A percentile compares a stretch with the other conserved stretches of the same genome.
These are phyloP conservation scores for Penicillium crystallinum DNA, from an alignment of 495 filamentous ascomycete genomes.

Conservation along the genomic window DNA sequence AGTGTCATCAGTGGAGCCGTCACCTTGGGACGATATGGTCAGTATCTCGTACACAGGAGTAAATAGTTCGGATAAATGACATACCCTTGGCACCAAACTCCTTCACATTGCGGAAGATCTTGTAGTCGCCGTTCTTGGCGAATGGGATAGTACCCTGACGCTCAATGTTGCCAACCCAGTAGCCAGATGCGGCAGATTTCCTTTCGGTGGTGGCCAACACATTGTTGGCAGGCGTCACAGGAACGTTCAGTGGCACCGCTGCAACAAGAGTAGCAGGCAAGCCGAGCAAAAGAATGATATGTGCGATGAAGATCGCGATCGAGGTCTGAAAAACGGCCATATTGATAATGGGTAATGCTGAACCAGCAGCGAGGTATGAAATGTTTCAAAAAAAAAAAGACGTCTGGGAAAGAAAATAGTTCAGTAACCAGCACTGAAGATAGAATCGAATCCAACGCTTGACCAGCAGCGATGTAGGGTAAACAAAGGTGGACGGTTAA, in stretches of 20 bases:
- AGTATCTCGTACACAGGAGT: constrained; percentile 15
- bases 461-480: constrained; percentile 16
- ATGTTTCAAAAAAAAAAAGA: constrained; percentile 1
- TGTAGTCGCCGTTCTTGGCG: constrained; percentile 51
- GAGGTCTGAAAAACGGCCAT: constrained; percentile 25
- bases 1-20: constrained; percentile 80
- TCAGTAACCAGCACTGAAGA: constrained; percentile 36
- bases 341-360: constrained; percentile 28
- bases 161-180: constrained; percentile 71
- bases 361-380: constrained; percentile 29
- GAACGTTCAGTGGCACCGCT: constrained; percentile 40
- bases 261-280: constrained; percentile 35
- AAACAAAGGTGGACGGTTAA: not conserved
- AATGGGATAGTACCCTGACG: constrained; percentile 67
- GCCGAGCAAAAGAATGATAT: constrained; percentile 36
- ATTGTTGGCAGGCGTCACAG: constrained; percentile 20
- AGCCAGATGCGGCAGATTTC: constrained; percentile 33
- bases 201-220: constrained; percentile 10
- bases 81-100: constrained; percentile 72
- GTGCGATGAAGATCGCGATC: constrained; percentile 29
- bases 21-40: constrained; percentile 41
- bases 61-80: not conserved
- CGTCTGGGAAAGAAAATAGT: constrained; percentile 11
- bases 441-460: constrained; percentile 1
- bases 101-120: constrained; percentile 83